Percentiles rank a stretch among this genome's conserved stretches.
Evolutionary conservation across 805 yeast species (phyloP).

Genomic region (Saturnispora halmiae): DNA sequence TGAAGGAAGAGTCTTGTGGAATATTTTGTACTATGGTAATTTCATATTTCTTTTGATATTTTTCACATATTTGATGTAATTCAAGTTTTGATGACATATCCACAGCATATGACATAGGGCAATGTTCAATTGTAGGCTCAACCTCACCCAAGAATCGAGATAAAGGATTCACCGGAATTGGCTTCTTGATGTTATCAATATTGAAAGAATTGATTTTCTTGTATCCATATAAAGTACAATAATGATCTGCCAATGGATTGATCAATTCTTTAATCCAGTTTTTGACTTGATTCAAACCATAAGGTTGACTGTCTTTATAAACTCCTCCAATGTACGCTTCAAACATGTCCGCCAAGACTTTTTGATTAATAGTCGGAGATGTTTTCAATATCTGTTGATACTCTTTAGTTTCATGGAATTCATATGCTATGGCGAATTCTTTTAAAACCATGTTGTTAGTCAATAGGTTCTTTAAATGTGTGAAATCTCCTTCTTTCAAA

Average conservation of each 20-base stretch:
- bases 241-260: neutral
- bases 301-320: neutral
- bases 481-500: constrained; percentile 3
- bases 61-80: neutral
- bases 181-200: too few relatives aligned
- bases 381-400: neutral
- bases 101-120: neutral
- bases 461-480: constrained; percentile 1
- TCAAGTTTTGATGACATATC: neutral
- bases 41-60: neutral
- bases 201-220: neutral
- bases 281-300: neutral
- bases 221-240: constrained; percentile 1
- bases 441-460: constrained; percentile 5
- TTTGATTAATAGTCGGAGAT: neutral
- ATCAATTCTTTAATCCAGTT: constrained; percentile 1
- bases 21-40: neutral
- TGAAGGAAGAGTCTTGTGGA: neutral
- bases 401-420: neutral
- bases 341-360: constrained; percentile 5
- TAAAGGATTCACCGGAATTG: neutral
- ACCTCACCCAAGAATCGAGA: neutral
- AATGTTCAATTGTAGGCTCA: neutral
- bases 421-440: constrained; percentile 5
- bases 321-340: constrained; percentile 8